Evolutionary conservation across 2,329 filamentous ascomycete species (phyloP), one percentile per base, ranked within the genome.

Genomic region (Monilinia laxa): DNA sequence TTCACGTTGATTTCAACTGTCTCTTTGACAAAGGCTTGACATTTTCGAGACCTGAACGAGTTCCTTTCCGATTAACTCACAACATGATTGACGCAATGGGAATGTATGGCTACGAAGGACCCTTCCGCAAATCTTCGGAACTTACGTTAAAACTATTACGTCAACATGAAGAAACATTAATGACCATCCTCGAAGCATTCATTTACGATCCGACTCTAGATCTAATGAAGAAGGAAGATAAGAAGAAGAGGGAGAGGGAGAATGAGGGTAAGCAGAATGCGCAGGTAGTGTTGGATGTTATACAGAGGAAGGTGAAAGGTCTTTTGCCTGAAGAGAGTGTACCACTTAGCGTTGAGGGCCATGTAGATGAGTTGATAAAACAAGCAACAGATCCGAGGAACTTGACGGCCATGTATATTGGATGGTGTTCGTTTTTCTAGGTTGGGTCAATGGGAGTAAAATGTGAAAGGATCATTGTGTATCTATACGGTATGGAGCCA

Each of bases 1-100:
- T 99, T 78, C 95, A 99, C 78, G 96, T 99, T 56, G 95, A 99
- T 79, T 99, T 99, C 84, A 99, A 99, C 80, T 99, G 96, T 78
- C 87, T 99, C 5, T 99, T 99, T 77, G 96, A 99, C 81, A 99
- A 99, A 76, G 95, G 95, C 1, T 85, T 94, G 52, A 97, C 93
- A 0, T 98, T 99, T 76, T 90, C 93, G 70, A 96, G 96, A 78
- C 94, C 95, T 0, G 95, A 99, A 78, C 84, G 90, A 40, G 95
- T 99, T 1, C 96, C 95, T 2, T 99, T 99, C 83, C 90, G 96
- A 20, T 84, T 99, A 53, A 99, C 95, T 4, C 94, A 97, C 82
- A 99, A 99, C 79, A 98, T 99, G 94, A 87, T 96, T 47, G 92
- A 96, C 70, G 96, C 95, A 14, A 98, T 99, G 88, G 95, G 95